Base-by-base conservation (phyloP, 805 yeast genomes). In the Barnettozyma botsteinii region DNA sequence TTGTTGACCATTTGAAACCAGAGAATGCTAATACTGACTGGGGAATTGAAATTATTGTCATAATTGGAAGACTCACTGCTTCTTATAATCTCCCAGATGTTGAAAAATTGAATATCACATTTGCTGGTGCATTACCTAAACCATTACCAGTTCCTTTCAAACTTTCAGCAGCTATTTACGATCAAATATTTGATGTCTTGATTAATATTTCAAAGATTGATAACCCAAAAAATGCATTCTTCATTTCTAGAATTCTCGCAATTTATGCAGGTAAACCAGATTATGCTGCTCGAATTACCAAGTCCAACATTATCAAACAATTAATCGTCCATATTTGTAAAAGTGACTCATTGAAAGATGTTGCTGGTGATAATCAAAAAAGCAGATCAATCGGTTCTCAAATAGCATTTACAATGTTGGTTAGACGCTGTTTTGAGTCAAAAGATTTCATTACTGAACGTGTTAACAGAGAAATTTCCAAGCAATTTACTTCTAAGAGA, bases 391-490 rank as follows among this genome's bases (percentile, higher is more conserved):
- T 60, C 46, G 59, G 60, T 43, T 42, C 78, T 2, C 79, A 77
- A 43, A 62, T 70, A 6, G 57, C 75, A 1, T 64, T 79, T 17
- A 66, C 77, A 1, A 64, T 76, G 11, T 62, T 87, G 25, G 57
- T 81, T 2, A 72, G 96, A 55, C 67, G 83, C 32, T 79, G 88
- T 42, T 77, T 81, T 56, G 97, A 88, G 57, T 72, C 77, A 3
- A 56, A 64, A 0, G 70, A 67, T 0, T 61, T 74, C 11, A 62
- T 86, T 5, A 64, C 66, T 22, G 62, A 64, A 9, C 61, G 73
- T 28, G 73, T 85, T 51, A 50, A 61, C 1, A 63, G 69, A 18
- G 87, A 81, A 41, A 55, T 85, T 10, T 56, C 68, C 4, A 65
- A 61, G 20, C 61, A 68, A 23, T 69, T 79, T 34, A 57, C 57